phyloP scores from a whole-genome alignment of 805 yeast genomes.

The Maudiozyma barnettii region DNA sequence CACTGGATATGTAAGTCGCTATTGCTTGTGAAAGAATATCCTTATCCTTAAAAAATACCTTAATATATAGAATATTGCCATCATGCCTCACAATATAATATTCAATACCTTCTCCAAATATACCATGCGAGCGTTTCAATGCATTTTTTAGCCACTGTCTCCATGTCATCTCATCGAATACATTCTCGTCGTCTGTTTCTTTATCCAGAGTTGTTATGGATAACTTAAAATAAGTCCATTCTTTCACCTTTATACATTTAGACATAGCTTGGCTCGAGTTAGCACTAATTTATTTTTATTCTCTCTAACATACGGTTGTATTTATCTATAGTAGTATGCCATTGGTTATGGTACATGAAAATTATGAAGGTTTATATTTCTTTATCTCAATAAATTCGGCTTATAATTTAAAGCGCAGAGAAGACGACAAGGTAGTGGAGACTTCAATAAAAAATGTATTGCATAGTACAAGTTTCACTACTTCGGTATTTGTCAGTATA shows the following conservation, averaged over 20 bases:
- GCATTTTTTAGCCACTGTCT: conserved; percentile 30
- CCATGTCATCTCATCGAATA: conserved; percentile 33
- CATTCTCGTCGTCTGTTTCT: conserved; percentile 12
- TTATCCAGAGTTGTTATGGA: conserved; percentile 14
- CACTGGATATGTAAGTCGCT: conserved; percentile 26
- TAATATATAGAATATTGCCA: conserved; percentile 18
- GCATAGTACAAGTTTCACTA: too few relatives aligned
- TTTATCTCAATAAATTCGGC: too few relatives aligned
- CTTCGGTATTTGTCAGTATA: too few relatives aligned
- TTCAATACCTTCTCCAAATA: conserved; percentile 34
- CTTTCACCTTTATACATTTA: not conserved
- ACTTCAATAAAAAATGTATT: too few relatives aligned
- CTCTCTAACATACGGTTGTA: too few relatives aligned
- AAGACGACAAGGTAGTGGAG: too few relatives aligned
- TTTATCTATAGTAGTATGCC: too few relatives aligned
- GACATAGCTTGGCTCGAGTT: too few relatives aligned
- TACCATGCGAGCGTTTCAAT: conserved; percentile 31
- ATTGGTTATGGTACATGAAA: too few relatives aligned
- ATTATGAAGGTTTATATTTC: too few relatives aligned
- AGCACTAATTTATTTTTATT: too few relatives aligned
- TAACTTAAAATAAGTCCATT: not conserved
- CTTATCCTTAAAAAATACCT: conserved; percentile 25
- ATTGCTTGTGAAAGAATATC: conserved; percentile 25
- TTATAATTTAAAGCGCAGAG: too few relatives aligned
- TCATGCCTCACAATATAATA: conserved; percentile 23